Percentiles rank a stretch among this genome's conserved stretches.
Conservation (phyloP, 208 protist genomes). For the Sergeia podlipaevii region DNA sequence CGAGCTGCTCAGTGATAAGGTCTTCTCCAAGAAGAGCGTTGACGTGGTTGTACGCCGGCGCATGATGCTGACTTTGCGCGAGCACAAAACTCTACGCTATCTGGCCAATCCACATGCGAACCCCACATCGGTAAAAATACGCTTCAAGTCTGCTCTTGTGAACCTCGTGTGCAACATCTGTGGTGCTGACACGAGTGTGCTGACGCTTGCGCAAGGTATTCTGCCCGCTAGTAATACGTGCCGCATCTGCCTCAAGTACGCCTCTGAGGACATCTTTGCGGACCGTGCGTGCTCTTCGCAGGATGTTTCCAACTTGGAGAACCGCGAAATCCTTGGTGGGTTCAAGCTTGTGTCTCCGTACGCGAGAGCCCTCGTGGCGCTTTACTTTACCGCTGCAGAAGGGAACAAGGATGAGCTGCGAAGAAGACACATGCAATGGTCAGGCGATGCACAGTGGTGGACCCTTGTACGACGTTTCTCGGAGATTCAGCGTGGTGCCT, state of each 20-base stretch:
- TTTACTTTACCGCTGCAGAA: slow-evolving; percentile 55
- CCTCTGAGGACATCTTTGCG: too few relatives aligned
- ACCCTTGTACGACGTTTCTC: slow-evolving; percentile 32
- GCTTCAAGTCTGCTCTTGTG: slow-evolving; percentile 59
- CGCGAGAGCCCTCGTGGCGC: slow-evolving; percentile 46
- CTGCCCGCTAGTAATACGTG: slow-evolving; percentile 42
- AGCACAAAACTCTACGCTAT: slow-evolving; percentile 39
- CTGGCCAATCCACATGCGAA: slow-evolving; percentile 23
- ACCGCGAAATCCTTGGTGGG: neutral
- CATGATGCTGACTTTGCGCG: slow-evolving; percentile 62
- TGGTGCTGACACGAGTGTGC: slow-evolving; percentile 39
- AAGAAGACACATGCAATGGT: slow-evolving; percentile 43
- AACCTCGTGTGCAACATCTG: slow-evolving; percentile 74
- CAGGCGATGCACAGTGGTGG: slow-evolving; percentile 46
- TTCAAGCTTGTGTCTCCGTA: slow-evolving; percentile 62
- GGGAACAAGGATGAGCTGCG: slow-evolving; percentile 39
- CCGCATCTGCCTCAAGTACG: too few relatives aligned
- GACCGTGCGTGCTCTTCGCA: too few relatives aligned
- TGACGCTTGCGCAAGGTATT: slow-evolving; percentile 54
- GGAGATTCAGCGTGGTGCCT: slow-evolving; percentile 11
- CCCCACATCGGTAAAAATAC: slow-evolving; percentile 21
- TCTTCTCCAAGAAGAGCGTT: slow-evolving; percentile 49
- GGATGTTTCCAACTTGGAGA: slow-evolving; percentile 6
- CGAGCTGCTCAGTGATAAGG: slow-evolving; percentile 40
- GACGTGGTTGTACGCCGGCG: slow-evolving; percentile 46